phyloP scores from a whole-genome alignment of 441 rosid species.

The Capsella rubella region DNA sequence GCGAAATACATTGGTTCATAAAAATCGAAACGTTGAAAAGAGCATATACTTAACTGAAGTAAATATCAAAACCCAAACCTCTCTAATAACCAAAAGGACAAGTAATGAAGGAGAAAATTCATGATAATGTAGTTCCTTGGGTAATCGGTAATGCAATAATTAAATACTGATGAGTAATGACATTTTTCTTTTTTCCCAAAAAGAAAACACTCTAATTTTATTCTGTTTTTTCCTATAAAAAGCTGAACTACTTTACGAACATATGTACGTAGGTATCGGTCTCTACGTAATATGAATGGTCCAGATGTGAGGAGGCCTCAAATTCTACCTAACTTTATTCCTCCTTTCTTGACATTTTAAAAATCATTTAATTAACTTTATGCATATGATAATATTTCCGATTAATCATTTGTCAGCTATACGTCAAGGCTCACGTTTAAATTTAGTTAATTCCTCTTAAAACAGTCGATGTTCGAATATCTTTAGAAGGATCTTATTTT shows the following conservation, averaged over 20 bases:
- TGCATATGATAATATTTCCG: not conserved
- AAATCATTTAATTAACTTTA: not conserved
- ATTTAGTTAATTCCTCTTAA: not conserved
- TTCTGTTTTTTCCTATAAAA: not conserved
- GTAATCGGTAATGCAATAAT: not conserved
- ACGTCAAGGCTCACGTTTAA: not conserved
- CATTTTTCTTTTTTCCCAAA: not conserved
- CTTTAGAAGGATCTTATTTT: not conserved
- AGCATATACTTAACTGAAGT: not conserved
- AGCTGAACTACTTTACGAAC: constrained; percentile 34
- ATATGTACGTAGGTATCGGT: not conserved
- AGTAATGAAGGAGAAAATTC: not conserved
- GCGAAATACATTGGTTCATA: not conserved
- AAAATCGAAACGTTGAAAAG: not conserved
- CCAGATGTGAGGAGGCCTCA: constrained; percentile 7
- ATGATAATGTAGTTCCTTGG: not conserved
- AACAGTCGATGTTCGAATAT: not conserved
- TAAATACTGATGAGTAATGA: not conserved
- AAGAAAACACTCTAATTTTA: not conserved
- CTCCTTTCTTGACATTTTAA: not conserved
- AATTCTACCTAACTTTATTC: constrained; percentile 13
- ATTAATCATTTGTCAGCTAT: not conserved
- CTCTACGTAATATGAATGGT: not conserved
- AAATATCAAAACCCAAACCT: not conserved
- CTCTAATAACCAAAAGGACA: not conserved